Percentiles rank a stretch among this genome's conserved stretches.
Conservation (phyloP, 192 early-diverging fungal species). For the Coemansia sp. region DNA sequence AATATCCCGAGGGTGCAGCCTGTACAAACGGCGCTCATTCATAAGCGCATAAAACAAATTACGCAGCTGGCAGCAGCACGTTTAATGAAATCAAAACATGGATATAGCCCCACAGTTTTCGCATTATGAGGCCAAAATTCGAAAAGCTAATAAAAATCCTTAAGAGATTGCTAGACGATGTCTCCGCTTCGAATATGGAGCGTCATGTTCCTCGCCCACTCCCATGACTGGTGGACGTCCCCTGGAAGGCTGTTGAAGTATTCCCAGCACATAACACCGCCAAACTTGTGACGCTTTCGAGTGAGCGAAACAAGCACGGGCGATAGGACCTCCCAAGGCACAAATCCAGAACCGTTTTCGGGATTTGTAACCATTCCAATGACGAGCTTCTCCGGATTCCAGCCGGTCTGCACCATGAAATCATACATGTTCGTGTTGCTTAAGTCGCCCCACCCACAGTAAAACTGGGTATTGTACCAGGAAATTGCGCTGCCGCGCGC, state of each 20-base stretch:
- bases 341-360: constrained; percentile 7
- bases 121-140: no score
- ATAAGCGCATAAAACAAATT: no score
- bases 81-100: no score
- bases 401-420: constrained; percentile 8
- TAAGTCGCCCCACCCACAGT: constrained; percentile 15
- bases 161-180: background rate
- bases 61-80: no score
- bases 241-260: constrained; percentile 17
- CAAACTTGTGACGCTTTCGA: constrained; percentile 2
- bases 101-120: no score
- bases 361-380: constrained; percentile 13
- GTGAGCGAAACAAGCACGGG: constrained; percentile 1
- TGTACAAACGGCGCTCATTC: constrained; percentile 21
- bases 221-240: constrained; percentile 5
- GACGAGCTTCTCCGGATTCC: constrained; percentile 10
- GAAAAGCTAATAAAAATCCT: background rate
- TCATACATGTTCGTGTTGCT: constrained; percentile 17
- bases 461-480: constrained; percentile 16
- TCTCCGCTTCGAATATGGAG: background rate
- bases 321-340: background rate
- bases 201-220: constrained; percentile 15
- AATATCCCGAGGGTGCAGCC: background rate
- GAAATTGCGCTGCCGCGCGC: constrained; percentile 10
- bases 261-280: constrained; percentile 17